Percentiles rank a stretch among this genome's conserved stretches.
Evolutionary conservation across 1,139 yeast genomes (phyloP).

Genomic region (Yamadazyma diospyri): DNA sequence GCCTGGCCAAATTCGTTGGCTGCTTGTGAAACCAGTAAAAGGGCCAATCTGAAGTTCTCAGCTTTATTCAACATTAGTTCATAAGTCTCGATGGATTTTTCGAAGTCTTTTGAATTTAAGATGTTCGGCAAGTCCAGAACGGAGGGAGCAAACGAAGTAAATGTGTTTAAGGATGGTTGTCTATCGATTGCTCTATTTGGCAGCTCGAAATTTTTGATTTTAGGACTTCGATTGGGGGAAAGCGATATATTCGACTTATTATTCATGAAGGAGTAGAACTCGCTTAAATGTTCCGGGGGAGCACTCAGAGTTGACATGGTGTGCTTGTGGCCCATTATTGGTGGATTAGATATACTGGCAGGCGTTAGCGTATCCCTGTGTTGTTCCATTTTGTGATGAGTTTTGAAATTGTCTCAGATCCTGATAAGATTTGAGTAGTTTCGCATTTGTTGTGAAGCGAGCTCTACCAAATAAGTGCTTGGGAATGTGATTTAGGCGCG

Average conservation of each 20-base stretch:
- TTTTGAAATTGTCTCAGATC: background rate
- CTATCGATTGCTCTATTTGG: conserved; percentile 14
- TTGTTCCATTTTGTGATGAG: background rate
- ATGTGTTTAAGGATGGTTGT: conserved; percentile 31
- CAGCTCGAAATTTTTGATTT: conserved; percentile 8
- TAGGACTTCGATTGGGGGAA: conserved; percentile 15
- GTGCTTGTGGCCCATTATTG: conserved; percentile 5
- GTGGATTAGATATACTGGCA: conserved; percentile 1
- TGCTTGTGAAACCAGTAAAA: conserved; percentile 51
- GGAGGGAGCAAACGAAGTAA: conserved; percentile 48
- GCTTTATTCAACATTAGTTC: conserved; percentile 50
- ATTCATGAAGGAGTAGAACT: conserved; percentile 48
- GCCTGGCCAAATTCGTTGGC: conserved; percentile 75
- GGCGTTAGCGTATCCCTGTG: conserved; percentile 2
- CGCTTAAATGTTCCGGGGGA: conserved; percentile 53
- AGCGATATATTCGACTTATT: conserved; percentile 18
- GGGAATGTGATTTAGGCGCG: background rate
- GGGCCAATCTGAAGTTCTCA: conserved; percentile 45
- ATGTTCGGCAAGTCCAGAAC: conserved; percentile 57
- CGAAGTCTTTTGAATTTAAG: conserved; percentile 57
- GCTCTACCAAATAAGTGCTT: background rate
- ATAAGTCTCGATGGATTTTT: conserved; percentile 45
- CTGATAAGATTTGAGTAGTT: background rate
- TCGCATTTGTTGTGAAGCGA: background rate
- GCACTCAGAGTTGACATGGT: conserved; percentile 6